These are phyloP conservation scores for Aspergillus luchuensis DNA, from an alignment of 2,329 filamentous ascomycete species.

Conservation along the genomic window DNA sequence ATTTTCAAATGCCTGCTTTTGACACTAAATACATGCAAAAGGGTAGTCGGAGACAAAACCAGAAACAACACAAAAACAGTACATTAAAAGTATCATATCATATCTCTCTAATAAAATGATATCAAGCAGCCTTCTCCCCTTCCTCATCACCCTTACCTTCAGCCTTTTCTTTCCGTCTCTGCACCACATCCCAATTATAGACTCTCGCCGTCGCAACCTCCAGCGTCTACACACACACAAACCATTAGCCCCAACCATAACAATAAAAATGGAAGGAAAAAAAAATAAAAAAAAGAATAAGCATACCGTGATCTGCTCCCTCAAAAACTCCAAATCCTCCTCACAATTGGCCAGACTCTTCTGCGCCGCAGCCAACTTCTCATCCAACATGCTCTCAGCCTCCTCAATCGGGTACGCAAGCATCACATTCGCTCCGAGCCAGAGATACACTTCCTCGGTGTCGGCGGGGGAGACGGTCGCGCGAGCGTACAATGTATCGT, in stretches of 20 bases:
- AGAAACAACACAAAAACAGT: not conserved
- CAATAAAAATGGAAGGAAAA: too few species aligned
- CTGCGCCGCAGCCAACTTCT: constrained; percentile 78
- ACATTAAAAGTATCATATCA: too few species aligned
- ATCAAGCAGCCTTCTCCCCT: constrained; percentile 34
- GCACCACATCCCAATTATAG: constrained; percentile 99
- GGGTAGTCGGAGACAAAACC: constrained; percentile 1
- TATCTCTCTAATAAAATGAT: not conserved
- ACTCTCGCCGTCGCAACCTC: constrained; percentile 94
- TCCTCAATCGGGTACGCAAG: constrained; percentile 89
- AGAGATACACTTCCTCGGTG: constrained; percentile 84
- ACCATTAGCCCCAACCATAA: not conserved
- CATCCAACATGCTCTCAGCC: constrained; percentile 74
- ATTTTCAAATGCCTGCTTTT: not conserved
- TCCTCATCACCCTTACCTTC: constrained; percentile 53
- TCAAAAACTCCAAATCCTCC: constrained; percentile 91
- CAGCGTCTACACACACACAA: constrained; percentile 68
- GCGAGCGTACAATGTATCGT: constrained; percentile 92
- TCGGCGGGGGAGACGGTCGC: constrained; percentile 75
- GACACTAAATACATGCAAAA: constrained; percentile 3
- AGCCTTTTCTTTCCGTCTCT: constrained; percentile 86
- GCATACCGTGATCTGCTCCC: constrained; percentile 91
- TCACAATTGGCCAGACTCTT: constrained; percentile 83
- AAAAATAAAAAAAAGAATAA: too few species aligned
- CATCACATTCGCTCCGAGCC: constrained; percentile 99